Evolutionary conservation across 768 basidiomycete genomes (phyloP).

Genomic region (Hebeloma cylindrosporum): DNA sequence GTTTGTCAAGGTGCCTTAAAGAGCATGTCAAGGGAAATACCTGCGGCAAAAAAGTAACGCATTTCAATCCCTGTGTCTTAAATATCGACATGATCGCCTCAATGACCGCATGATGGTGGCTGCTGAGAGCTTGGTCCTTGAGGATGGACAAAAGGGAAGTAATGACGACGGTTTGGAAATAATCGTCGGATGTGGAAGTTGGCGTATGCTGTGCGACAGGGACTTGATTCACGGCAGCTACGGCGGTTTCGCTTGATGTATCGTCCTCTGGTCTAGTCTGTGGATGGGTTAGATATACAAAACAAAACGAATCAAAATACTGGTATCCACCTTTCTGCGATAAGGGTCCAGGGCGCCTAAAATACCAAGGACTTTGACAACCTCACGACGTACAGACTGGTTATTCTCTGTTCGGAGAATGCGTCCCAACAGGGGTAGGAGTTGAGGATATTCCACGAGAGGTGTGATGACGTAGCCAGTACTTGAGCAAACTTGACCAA

Average conservation of each 20-base stretch:
- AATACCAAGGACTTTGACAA: conserved; percentile 93
- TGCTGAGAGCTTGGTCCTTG: conserved; percentile 83
- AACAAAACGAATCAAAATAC: not conserved
- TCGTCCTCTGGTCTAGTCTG: conserved; percentile 68
- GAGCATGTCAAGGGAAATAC: conserved; percentile 37
- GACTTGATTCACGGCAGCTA: conserved; percentile 66
- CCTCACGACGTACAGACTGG: conserved; percentile 74
- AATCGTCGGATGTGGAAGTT: conserved; percentile 80
- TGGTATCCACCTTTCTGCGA: conserved; percentile 74
- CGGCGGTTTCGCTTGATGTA: conserved; percentile 54
- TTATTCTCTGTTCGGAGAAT: conserved; percentile 82
- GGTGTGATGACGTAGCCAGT: conserved; percentile 94
- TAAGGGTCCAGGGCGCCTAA: conserved; percentile 97
- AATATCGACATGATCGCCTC: conserved; percentile 99
- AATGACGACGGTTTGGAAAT: conserved; percentile 96
- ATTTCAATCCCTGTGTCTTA: conserved; percentile 96
- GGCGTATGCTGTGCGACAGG: conserved; percentile 62
- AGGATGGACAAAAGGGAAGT: conserved; percentile 82
- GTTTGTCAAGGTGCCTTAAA: not conserved
- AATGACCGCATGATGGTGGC: conserved; percentile 89
- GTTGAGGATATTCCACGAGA: conserved; percentile 85
- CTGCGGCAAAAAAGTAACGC: conserved; percentile 92
- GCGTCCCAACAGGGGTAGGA: conserved; percentile 81
- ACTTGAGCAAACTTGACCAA: conserved; percentile 94
- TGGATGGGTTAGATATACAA: not conserved